phyloP scores from a whole-genome alignment of 306 rosid genomes.

The Vicia villosa region DNA sequence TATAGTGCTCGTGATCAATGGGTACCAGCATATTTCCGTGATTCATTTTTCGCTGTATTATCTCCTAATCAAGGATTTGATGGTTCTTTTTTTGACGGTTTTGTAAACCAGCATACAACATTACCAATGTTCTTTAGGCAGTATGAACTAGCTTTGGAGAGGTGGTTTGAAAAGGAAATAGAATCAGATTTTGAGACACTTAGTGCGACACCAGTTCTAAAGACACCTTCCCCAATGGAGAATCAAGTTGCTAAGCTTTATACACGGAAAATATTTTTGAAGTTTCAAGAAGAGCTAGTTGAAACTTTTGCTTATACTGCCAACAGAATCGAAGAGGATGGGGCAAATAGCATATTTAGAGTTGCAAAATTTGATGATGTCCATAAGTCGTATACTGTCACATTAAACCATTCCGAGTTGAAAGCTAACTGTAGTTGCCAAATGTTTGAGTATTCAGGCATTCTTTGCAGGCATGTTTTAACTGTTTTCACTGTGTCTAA shows the following conservation, averaged over 20 bases:
- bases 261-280: constrained; percentile 76
- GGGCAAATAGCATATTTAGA: constrained; percentile 74
- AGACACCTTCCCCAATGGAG: constrained; percentile 99
- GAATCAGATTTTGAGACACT: constrained; percentile 87
- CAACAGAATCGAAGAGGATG: constrained; percentile 90
- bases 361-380: constrained; percentile 97
- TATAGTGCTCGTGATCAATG: constrained; percentile 78
- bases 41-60: constrained; percentile 72
- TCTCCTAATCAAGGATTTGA: constrained; percentile 72
- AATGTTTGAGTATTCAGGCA: constrained; percentile 95
- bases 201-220: constrained; percentile 70
- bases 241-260: constrained; percentile 89
- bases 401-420: constrained; percentile 74
- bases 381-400: constrained; percentile 73
- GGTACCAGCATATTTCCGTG: constrained; percentile 89
- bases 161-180: constrained; percentile 78
- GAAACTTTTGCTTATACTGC: constrained; percentile 97
- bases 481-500: constrained; percentile 94
- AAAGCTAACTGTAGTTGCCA: constrained; percentile 92
- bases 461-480: constrained; percentile 92
- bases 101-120: constrained; percentile 85
- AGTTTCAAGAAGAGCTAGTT: constrained; percentile 95
- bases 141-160: constrained; percentile 86
- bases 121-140: constrained; percentile 94
- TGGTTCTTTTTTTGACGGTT: constrained; percentile 78